These are phyloP conservation scores for Thalassiosira oceanica DNA, from an alignment of 352 stramenopile genomes.

Conservation along the genomic window DNA sequence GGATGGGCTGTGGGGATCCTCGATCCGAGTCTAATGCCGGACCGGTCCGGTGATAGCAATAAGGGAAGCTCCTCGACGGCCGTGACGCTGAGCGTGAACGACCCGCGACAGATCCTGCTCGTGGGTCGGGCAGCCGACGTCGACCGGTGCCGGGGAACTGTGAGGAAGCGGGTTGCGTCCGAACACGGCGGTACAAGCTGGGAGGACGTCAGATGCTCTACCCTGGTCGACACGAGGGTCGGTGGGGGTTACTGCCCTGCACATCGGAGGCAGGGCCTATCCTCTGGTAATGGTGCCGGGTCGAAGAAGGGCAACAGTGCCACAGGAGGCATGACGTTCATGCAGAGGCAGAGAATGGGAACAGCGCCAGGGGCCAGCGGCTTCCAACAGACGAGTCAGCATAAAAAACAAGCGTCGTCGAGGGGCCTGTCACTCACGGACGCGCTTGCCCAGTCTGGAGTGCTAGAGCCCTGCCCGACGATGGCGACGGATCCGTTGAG, in stretches of 20 bases:
- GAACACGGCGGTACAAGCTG: conserved; percentile 20
- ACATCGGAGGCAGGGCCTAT: conserved; percentile 46
- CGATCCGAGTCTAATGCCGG: conserved; percentile 54
- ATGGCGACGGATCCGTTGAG: not conserved
- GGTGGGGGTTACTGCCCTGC: conserved; percentile 44
- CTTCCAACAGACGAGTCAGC: not conserved
- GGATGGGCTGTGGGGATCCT: conserved; percentile 53
- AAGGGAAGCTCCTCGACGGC: conserved; percentile 7
- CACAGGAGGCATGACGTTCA: conserved; percentile 15
- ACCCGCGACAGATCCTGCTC: conserved; percentile 48
- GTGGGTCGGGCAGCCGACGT: conserved; percentile 66
- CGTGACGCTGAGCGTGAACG: conserved; percentile 59
- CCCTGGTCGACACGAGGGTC: conserved; percentile 57
- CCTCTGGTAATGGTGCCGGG: not conserved
- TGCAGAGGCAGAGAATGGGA: conserved; percentile 26
- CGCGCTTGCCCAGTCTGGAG: conserved; percentile 24
- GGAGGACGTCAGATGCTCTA: conserved; percentile 44
- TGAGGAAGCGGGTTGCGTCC: conserved; percentile 13
- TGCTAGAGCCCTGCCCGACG: conserved; percentile 2
- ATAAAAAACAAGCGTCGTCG: not conserved
- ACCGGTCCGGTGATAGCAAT: conserved; percentile 1
- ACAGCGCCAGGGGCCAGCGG: not conserved
- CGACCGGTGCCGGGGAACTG: conserved; percentile 54
- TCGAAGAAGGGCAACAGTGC: conserved; percentile 1
- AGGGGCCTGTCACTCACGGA: conserved; percentile 15